Conservation (phyloP, 768 basidiomycete species). For the Boletus reticulatus region DNA sequence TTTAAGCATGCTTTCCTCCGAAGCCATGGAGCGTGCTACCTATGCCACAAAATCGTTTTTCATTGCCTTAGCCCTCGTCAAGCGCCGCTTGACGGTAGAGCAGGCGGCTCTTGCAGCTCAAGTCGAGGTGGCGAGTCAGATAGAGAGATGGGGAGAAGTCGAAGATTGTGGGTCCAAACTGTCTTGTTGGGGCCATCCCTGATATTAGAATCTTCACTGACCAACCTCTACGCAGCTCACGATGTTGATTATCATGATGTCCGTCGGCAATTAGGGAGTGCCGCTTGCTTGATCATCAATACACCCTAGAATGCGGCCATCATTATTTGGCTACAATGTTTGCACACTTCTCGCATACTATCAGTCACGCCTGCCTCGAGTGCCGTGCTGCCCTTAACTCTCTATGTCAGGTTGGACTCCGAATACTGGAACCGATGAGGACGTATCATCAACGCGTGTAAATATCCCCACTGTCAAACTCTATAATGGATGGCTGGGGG, state of each 20-base stretch:
- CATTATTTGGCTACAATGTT: constrained; percentile 5
- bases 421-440: constrained; percentile 12
- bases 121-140: constrained; percentile 95
- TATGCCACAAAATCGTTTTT: constrained; percentile 90
- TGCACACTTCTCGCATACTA: constrained; percentile 1
- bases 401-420: constrained; percentile 11
- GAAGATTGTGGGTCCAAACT: constrained; percentile 81
- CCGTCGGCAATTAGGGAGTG: constrained; percentile 80
- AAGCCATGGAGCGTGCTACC: constrained; percentile 90
- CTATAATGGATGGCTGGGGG: constrained; percentile 4
- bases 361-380: not conserved
- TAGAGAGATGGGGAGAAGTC: constrained; percentile 98
- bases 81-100: constrained; percentile 73
- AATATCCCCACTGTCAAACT: constrained; percentile 16
- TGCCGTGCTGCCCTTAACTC: constrained; percentile 6
- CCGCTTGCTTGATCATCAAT: constrained; percentile 56
- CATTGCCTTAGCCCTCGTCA: constrained; percentile 81
- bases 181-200: not conserved
- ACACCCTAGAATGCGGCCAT: constrained; percentile 20
- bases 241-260: constrained; percentile 98
- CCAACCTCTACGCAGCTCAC: constrained; percentile 62
- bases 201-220: constrained; percentile 4
- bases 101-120: constrained; percentile 81
- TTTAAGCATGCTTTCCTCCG: not conserved
- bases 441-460: constrained; percentile 15